phyloP scores from a whole-genome alignment of 805 yeast genomes.

The Cyberlindnera meyerae region DNA sequence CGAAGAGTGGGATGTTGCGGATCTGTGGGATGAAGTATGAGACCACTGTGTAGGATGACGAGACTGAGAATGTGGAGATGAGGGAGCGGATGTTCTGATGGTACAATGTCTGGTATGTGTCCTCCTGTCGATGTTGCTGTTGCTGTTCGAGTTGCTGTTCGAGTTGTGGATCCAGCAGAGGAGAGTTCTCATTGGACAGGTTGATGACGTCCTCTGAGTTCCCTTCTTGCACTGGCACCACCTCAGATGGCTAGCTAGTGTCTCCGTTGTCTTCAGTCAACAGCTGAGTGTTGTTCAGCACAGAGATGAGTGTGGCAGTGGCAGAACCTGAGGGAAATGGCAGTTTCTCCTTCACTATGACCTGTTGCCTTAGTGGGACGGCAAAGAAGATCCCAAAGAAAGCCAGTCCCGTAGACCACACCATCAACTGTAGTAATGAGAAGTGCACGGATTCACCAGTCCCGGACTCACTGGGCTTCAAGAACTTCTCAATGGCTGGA shows the following conservation, averaged over 20 bases:
- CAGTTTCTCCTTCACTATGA: slow-evolving; percentile 78
- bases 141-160: slow-evolving; percentile 8
- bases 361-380: slow-evolving; percentile 79
- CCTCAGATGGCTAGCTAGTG: too few species aligned
- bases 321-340: slow-evolving; percentile 96
- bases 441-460: slow-evolving; percentile 34
- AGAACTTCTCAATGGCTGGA: slow-evolving; percentile 90
- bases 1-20: slow-evolving; percentile 71
- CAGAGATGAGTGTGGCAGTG: slow-evolving; percentile 72
- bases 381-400: slow-evolving; percentile 96
- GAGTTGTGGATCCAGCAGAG: too few species aligned
- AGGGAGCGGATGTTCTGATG: slow-evolving; percentile 58
- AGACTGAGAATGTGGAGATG: slow-evolving; percentile 53
- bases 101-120: slow-evolving; percentile 33
- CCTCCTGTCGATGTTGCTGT: slow-evolving; percentile 9
- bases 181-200: background rate
- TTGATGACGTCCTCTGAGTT: too few species aligned
- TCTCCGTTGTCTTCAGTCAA: slow-evolving; percentile 14
- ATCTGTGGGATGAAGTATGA: slow-evolving; percentile 73
- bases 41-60: slow-evolving; percentile 66
- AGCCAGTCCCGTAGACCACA: slow-evolving; percentile 86
- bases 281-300: slow-evolving; percentile 79
- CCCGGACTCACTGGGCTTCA: slow-evolving; percentile 76
- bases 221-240: too few species aligned
- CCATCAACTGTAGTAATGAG: slow-evolving; percentile 47